Evolutionary conservation across 805 yeast genomes (phyloP).

Genomic region (Lipomyces starkeyi): DNA sequence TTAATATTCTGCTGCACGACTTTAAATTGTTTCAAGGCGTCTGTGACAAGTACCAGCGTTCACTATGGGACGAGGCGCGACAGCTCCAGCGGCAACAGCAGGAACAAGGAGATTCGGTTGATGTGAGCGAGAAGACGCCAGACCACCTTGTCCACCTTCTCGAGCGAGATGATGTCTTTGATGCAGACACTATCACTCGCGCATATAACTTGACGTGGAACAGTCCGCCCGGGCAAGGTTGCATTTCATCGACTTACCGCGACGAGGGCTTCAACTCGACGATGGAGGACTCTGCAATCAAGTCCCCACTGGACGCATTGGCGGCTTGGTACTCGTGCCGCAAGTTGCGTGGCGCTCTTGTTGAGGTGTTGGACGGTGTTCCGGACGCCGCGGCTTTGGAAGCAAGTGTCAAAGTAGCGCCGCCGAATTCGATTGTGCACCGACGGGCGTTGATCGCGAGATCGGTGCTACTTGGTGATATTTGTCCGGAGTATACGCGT

Average conservation of each 20-base stretch:
- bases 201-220: slow-evolving; percentile 38
- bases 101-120: slow-evolving; percentile 16
- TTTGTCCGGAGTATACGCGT: slow-evolving; percentile 35
- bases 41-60: slow-evolving; percentile 26
- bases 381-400: slow-evolving; percentile 17
- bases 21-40: slow-evolving; percentile 29
- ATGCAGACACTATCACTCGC: slow-evolving; percentile 40
- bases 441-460: slow-evolving; percentile 43
- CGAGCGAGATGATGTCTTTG: slow-evolving; percentile 40
- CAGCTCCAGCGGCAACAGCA: slow-evolving; percentile 30
- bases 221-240: slow-evolving; percentile 23
- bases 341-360: slow-evolving; percentile 39
- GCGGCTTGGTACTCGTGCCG: slow-evolving; percentile 44
- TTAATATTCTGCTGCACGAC: slow-evolving; percentile 40
- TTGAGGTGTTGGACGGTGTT: slow-evolving; percentile 31
- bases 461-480: slow-evolving; percentile 41
- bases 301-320: slow-evolving; percentile 43
- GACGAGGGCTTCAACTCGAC: slow-evolving; percentile 39
- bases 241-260: slow-evolving; percentile 24
- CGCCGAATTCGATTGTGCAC: slow-evolving; percentile 41
- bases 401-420: slow-evolving; percentile 40
- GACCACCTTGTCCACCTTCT: slow-evolving; percentile 30
- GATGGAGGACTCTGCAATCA: slow-evolving; percentile 38
- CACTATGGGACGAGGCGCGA: slow-evolving; percentile 43
- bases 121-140: slow-evolving; percentile 35